Evolutionary conservation across 306 rosid genomes (phyloP).

Genomic region (Vigna angularis): DNA sequence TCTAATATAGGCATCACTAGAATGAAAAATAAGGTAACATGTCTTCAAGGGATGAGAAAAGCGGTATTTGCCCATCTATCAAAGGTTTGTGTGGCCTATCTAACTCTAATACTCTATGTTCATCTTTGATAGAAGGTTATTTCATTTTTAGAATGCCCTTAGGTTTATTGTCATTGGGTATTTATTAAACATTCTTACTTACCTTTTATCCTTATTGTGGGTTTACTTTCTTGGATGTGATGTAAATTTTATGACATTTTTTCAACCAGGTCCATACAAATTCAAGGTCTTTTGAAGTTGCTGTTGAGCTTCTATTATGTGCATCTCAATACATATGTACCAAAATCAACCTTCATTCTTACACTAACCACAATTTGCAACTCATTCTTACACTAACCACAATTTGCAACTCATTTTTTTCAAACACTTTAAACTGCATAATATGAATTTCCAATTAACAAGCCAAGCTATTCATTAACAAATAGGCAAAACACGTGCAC

Average conservation of each 20-base stretch:
- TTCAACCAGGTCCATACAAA: constrained; percentile 64
- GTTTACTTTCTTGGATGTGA: constrained; percentile 31
- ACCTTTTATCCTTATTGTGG: constrained; percentile 13
- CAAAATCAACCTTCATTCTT: no score
- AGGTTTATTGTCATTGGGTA: constrained; percentile 25
- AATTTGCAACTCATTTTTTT: no score
- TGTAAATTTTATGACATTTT: constrained; percentile 40
- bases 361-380: no score
- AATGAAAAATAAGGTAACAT: constrained; percentile 66
- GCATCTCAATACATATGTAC: no score
- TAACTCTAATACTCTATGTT: constrained; percentile 39
- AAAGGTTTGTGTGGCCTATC: constrained; percentile 60
- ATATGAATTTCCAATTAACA: no score
- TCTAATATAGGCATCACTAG: constrained; percentile 76
- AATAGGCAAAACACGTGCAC: no score
- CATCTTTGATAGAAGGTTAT: constrained; percentile 38
- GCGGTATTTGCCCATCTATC: constrained; percentile 62
- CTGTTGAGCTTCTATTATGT: constrained; percentile 58
- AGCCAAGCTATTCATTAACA: no score
- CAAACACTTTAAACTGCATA: no score
- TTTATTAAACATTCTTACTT: constrained; percentile 22
- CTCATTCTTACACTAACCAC: no score
- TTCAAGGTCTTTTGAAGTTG: constrained; percentile 55
- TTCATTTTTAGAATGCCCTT: constrained; percentile 22
- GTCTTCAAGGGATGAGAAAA: constrained; percentile 75